These are phyloP conservation scores for Aspergillus avenaceus DNA, from an alignment of 495 filamentous ascomycete species.

Conservation along the genomic window DNA sequence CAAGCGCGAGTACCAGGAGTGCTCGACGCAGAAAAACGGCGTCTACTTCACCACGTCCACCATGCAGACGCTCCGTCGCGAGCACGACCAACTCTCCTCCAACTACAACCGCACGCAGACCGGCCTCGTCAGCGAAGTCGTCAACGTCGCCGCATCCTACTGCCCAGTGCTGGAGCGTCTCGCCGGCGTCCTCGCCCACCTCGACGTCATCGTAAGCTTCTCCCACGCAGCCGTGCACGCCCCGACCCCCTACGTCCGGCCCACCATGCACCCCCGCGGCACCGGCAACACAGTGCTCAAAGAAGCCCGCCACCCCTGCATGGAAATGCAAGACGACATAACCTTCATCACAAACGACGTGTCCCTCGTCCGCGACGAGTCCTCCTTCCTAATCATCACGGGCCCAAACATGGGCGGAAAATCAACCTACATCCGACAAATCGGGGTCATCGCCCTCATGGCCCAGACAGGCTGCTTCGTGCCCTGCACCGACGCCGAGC, in stretches of 20 bases:
- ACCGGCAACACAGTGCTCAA: conserved; percentile 85
- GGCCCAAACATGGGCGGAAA: conserved; percentile 99
- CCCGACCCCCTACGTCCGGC: conserved; percentile 83
- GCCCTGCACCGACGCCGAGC: conserved; percentile 80
- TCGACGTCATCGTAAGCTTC: conserved; percentile 95
- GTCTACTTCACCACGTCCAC: conserved; percentile 92
- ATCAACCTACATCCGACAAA: conserved; percentile 97
- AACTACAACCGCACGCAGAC: conserved; percentile 96
- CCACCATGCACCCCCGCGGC: conserved; percentile 87
- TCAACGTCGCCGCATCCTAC: conserved; percentile 89
- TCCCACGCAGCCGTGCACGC: conserved; percentile 93
- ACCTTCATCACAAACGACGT: conserved; percentile 99
- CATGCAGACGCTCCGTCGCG: conserved; percentile 79
- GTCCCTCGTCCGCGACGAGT: conserved; percentile 69
- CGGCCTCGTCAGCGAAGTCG: conserved; percentile 88
- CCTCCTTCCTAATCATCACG: conserved; percentile 94
- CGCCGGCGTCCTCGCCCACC: conserved; percentile 82
- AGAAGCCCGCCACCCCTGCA: conserved; percentile 93
- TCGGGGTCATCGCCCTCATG: conserved; percentile 96
- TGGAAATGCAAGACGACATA: conserved; percentile 99
- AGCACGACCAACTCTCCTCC: conserved; percentile 90
- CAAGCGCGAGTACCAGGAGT: conserved; percentile 86
- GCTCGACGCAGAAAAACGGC: conserved; percentile 97
- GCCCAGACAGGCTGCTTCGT: conserved; percentile 97
- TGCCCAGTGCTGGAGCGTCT: conserved; percentile 89